Conservation (phyloP, 2,329 filamentous ascomycete species). For the Beauveria australis region DNA sequence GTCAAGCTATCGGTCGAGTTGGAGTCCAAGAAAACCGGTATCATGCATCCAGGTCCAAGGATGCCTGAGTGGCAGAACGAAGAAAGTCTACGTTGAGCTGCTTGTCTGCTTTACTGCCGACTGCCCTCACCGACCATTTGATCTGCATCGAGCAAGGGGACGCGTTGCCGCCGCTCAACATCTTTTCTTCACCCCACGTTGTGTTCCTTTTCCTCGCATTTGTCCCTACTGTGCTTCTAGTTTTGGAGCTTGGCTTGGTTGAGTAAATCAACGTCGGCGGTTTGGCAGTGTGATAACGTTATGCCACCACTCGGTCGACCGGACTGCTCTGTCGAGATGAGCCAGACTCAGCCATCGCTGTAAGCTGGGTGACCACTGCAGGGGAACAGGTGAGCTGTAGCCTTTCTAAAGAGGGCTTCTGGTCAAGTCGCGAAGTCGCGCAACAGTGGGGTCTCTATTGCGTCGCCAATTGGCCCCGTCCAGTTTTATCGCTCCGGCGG, state of each 20-base stretch:
- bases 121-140: no score
- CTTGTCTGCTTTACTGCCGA: background rate
- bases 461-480: background rate
- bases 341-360: background rate
- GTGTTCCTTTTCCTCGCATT: background rate
- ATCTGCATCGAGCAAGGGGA: no score
- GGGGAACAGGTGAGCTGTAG: no score
- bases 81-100: background rate
- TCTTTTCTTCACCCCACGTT: no score
- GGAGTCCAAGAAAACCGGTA: background rate
- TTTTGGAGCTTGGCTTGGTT: background rate
- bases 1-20: background rate
- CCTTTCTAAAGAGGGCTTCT: no score
- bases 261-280: background rate
- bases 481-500: no score
- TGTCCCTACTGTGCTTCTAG: background rate
- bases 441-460: background rate
- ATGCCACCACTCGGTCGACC: background rate
- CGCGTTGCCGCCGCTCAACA: no score
- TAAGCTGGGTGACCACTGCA: background rate
- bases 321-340: no score
- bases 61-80: background rate
- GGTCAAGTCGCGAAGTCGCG: no score
- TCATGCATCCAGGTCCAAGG: background rate
- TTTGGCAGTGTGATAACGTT: background rate